A percentile compares a stretch with the other conserved stretches of the same genome.
phyloP scores from a whole-genome alignment of 768 basidiomycete genomes.

The Floccularia luteovirens region DNA sequence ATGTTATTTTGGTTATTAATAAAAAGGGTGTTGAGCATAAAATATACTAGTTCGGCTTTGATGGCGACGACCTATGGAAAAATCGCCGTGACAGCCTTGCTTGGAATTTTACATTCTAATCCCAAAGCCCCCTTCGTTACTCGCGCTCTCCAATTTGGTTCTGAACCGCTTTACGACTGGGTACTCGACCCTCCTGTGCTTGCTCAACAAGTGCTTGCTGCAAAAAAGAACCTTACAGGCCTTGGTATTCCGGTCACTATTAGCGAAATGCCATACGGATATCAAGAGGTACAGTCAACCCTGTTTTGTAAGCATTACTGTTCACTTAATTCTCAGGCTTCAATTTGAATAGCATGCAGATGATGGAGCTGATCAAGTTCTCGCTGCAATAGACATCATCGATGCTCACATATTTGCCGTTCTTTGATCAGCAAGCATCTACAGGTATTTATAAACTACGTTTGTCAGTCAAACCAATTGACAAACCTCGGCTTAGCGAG shows the following conservation, averaged over 20 bases:
- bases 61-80: slow-evolving; percentile 41
- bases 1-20: slow-evolving; percentile 1
- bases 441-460: slow-evolving; percentile 28
- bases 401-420: slow-evolving; percentile 68
- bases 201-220: slow-evolving; percentile 38
- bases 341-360: slow-evolving; percentile 24
- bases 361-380: slow-evolving; percentile 43
- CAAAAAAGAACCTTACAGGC: slow-evolving; percentile 39
- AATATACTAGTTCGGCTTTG: slow-evolving; percentile 36
- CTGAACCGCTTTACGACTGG: slow-evolving; percentile 58
- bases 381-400: slow-evolving; percentile 55
- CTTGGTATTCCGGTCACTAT: slow-evolving; percentile 64
- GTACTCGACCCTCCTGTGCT: slow-evolving; percentile 43
- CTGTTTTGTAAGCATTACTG: neutral
- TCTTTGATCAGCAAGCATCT: slow-evolving; percentile 52
- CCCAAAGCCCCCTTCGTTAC: slow-evolving; percentile 59
- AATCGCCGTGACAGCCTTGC: slow-evolving; percentile 42
- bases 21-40: no score
- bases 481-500: slow-evolving; percentile 25
- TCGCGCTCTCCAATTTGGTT: slow-evolving; percentile 62
- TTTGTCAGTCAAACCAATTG: neutral
- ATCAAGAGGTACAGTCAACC: slow-evolving; percentile 26
- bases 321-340: slow-evolving; percentile 1
- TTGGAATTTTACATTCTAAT: slow-evolving; percentile 47
- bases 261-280: slow-evolving; percentile 58